A percentile compares a stretch with the other conserved stretches of the same genome.
phyloP scores from a whole-genome alignment of 2,329 filamentous ascomycete genomes.

The Diaporthe sp. region DNA sequence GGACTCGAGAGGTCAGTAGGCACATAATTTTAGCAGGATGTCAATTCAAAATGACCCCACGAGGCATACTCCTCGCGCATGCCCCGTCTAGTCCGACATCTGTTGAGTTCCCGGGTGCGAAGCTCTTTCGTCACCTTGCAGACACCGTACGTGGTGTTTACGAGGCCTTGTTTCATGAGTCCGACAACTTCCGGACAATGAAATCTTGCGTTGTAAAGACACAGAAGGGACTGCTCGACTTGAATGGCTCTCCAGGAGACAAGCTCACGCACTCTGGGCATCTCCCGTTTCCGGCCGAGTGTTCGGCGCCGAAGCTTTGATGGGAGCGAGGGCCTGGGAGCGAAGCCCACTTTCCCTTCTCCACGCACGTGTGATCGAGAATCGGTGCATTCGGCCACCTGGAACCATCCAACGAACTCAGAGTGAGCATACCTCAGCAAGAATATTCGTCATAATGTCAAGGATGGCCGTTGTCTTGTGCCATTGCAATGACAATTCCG shows the following conservation, averaged over 20 bases:
- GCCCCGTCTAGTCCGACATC: too few species aligned
- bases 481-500: background rate
- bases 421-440: background rate
- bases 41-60: too few species aligned
- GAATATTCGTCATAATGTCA: background rate
- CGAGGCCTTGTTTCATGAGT: background rate
- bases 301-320: background rate
- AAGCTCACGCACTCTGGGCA: background rate
- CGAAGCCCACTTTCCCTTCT: background rate
- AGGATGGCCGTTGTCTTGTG: background rate
- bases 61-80: too few species aligned
- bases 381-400: background rate
- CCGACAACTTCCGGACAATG: background rate
- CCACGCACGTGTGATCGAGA: background rate
- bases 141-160: background rate
- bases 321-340: too few species aligned
- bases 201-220: too few species aligned
- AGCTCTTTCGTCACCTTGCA: background rate
- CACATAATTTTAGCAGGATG: too few species aligned
- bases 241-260: background rate
- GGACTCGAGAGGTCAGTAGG: too few species aligned
- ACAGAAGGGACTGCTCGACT: background rate
- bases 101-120: too few species aligned
- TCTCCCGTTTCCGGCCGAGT: background rate
- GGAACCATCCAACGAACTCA: too few species aligned